Conservation (phyloP, 2,329 filamentous ascomycete genomes). For the Apiospora saccharicola region DNA sequence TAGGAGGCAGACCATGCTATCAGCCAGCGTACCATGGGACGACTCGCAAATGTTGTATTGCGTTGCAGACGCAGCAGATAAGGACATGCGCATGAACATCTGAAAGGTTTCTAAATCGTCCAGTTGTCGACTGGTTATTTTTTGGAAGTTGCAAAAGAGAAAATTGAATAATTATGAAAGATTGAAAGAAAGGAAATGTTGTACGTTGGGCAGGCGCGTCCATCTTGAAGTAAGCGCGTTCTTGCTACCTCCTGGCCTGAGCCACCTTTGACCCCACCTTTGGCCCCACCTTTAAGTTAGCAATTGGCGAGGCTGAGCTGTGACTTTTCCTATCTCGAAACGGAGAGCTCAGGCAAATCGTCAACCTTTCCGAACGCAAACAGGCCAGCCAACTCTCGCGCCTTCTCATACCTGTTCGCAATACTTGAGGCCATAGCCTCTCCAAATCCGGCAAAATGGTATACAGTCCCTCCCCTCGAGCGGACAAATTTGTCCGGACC, state of each 20-base stretch:
- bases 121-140: not conserved
- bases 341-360: not conserved
- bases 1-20: not conserved
- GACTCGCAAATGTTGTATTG: not conserved
- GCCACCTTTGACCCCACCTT: slow-evolving; percentile 7
- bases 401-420: slow-evolving; percentile 10
- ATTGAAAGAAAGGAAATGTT: not conserved
- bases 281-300: slow-evolving; percentile 11
- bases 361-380: not conserved
- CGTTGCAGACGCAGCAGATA: not conserved
- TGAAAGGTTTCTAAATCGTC: not conserved
- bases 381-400: not conserved
- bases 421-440: not conserved
- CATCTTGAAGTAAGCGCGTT: not conserved
- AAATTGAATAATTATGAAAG: not conserved
- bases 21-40: not conserved
- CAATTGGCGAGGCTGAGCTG: slow-evolving; percentile 17
- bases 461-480: not conserved
- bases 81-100: not conserved
- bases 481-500: not conserved
- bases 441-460: slow-evolving; percentile 15
- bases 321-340: slow-evolving; percentile 17
- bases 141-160: not conserved
- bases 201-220: not conserved
- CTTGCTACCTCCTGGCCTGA: not conserved